Conservation (phyloP, 2,329 filamentous ascomycete genomes). For the Talaromyces sp. region DNA sequence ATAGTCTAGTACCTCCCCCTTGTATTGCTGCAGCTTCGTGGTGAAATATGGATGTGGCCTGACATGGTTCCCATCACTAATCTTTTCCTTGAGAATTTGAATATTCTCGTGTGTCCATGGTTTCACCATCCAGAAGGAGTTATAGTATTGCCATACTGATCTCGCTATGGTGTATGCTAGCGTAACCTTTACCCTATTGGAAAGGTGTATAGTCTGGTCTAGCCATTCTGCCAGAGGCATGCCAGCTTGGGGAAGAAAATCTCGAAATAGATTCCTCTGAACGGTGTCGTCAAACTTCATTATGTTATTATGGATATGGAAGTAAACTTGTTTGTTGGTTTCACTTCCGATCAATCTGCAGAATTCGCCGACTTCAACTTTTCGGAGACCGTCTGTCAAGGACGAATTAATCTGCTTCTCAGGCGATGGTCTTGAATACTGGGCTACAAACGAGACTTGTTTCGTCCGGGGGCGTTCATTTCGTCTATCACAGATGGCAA, state of each 20-base stretch:
- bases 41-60: constrained; percentile 3
- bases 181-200: constrained; percentile 1
- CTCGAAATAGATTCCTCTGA: not conserved
- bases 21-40: not conserved
- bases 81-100: not conserved
- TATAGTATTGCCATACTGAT: constrained; percentile 7
- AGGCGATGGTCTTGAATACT: not conserved
- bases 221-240: constrained; percentile 2
- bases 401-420: not conserved
- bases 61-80: too few species aligned
- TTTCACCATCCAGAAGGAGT: constrained; percentile 1
- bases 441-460: not conserved
- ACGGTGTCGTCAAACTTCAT: not conserved
- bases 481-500: not conserved
- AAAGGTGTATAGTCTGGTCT: not conserved
- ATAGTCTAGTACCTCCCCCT: not conserved
- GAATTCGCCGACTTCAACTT: not conserved
- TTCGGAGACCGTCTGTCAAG: not conserved
- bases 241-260: not conserved
- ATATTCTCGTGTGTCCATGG: constrained; percentile 7
- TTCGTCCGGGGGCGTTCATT: not conserved
- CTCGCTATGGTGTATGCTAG: constrained; percentile 5
- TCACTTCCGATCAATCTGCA: not conserved
- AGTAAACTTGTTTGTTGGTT: not conserved
- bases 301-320: constrained; percentile 1